A percentile compares a stretch with the other conserved stretches of the same genome.
Conservation (phyloP, 2,329 filamentous ascomycete species). For the Colletotrichum salicis region DNA sequence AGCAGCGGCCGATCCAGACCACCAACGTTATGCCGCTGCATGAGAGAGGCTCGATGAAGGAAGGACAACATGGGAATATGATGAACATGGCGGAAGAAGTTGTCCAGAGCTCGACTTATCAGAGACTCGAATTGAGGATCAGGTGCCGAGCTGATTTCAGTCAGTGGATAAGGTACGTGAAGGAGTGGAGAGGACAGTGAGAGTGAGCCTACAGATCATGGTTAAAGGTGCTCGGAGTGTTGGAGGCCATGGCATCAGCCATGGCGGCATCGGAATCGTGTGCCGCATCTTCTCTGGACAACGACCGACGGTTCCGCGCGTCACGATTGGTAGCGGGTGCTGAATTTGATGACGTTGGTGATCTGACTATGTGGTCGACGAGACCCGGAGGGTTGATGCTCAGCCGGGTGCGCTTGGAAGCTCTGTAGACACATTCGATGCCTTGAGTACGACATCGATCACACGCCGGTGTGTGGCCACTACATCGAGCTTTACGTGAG, state of each 20-base stretch:
- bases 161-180: not conserved
- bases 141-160: slow-evolving; percentile 42
- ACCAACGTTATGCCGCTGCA: slow-evolving; percentile 67
- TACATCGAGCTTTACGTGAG: slow-evolving; percentile 67
- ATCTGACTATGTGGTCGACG: slow-evolving; percentile 16
- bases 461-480: slow-evolving; percentile 66
- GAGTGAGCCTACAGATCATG: slow-evolving; percentile 47
- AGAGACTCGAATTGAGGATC: slow-evolving; percentile 60
- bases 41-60: slow-evolving; percentile 67
- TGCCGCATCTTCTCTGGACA: slow-evolving; percentile 25
- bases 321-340: slow-evolving; percentile 16
- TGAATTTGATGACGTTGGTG: slow-evolving; percentile 23
- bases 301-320: slow-evolving; percentile 15
- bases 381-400: slow-evolving; percentile 23
- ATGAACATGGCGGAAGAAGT: slow-evolving; percentile 68
- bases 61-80: slow-evolving; percentile 70
- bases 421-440: slow-evolving; percentile 66
- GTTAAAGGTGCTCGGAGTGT: slow-evolving; percentile 47
- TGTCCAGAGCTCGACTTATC: slow-evolving; percentile 63
- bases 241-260: slow-evolving; percentile 45
- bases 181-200: not conserved
- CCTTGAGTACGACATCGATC: slow-evolving; percentile 63
- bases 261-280: slow-evolving; percentile 28
- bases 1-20: slow-evolving; percentile 66
- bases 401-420: slow-evolving; percentile 52